Base-by-base conservation (phyloP, 2,329 filamentous ascomycete species). In the Magnaporthiopsis incrustans region DNA sequence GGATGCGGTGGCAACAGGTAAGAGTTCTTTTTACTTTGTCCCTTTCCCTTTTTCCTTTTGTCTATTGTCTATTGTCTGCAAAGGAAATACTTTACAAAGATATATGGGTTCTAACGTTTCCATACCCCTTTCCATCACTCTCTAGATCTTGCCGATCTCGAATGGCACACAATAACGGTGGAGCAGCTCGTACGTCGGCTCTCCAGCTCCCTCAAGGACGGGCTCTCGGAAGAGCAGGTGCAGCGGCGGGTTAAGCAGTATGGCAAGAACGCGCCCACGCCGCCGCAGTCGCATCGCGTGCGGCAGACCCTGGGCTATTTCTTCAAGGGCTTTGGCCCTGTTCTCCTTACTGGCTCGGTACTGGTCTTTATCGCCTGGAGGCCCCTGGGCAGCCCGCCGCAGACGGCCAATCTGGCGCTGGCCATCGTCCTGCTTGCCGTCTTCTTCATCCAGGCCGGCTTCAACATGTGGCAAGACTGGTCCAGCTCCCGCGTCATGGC, bases 331-430 rank as follows among this genome's bases (percentile, higher is more conserved):
- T 94, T 93, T 68, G 89, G 90, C 2, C 81, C 85, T 1, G 85
- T 94, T 62, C 80, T 93, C 4, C 80, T 92, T 8, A 71, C 87
- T 2, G 89, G 88, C 25, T 80, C 83, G 26, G 82, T 92, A 50
- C 80, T 93, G 3, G 89, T 93, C 61, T 91, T 92, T 70, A 77
- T 93, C 65, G 85, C 89, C 3, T 93, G 89, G 89, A 87, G 85
- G 67, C 90, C 90, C 0, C 82, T 93, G 0, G 89, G 89, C 5
- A 71, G 89, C 12, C 89, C 89, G 4, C 89, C 90, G 3, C 82
- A 86, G 0, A 69, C 82, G 18, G 89, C 90, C 8, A 93, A 94
- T 71, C 69, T 86, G 68, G 90, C 89, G 0, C 80, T 93, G 30
- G 90, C 87, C 0, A 90, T 91, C 69, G 89, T 93, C 3, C 77